A percentile compares a stretch with the other conserved stretches of the same genome.
Conservation (phyloP, 2,329 filamentous ascomycete genomes). For the Apiospora rasikravindrae region DNA sequence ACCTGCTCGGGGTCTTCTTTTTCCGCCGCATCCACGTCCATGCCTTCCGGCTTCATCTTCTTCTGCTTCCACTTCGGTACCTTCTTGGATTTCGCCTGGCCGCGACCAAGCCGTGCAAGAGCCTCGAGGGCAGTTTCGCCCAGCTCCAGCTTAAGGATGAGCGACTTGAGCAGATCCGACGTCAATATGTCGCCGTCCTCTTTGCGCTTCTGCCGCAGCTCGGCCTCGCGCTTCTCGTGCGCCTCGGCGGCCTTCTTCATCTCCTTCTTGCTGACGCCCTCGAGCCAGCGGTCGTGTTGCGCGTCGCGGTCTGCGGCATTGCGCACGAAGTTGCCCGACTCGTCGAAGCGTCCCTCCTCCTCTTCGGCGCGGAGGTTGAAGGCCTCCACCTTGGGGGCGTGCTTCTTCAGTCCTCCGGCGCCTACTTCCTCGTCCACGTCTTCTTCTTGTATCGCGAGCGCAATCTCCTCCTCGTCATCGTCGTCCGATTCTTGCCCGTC, state of each 20-base stretch:
- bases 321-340: slow-evolving; percentile 87
- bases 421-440: slow-evolving; percentile 89
- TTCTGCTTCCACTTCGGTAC: slow-evolving; percentile 73
- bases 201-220: slow-evolving; percentile 72
- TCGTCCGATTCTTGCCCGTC: slow-evolving; percentile 59
- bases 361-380: slow-evolving; percentile 93
- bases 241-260: slow-evolving; percentile 88
- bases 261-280: slow-evolving; percentile 91
- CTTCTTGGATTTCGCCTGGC: slow-evolving; percentile 62
- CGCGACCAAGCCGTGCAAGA: slow-evolving; percentile 77
- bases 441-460: slow-evolving; percentile 76
- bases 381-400: slow-evolving; percentile 92
- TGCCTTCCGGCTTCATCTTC: slow-evolving; percentile 66
- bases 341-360: slow-evolving; percentile 92
- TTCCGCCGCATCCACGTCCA: slow-evolving; percentile 71
- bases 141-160: slow-evolving; percentile 76
- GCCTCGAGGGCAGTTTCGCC: slow-evolving; percentile 90
- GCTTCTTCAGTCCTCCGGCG: slow-evolving; percentile 86
- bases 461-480: slow-evolving; percentile 72
- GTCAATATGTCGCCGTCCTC: slow-evolving; percentile 77
- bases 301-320: slow-evolving; percentile 90
- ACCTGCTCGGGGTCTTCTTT: slow-evolving; percentile 71
- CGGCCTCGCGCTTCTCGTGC: slow-evolving; percentile 82
- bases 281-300: slow-evolving; percentile 89
- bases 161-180: slow-evolving; percentile 71